These are phyloP conservation scores for Aspergillus eucalypticola DNA, from an alignment of 2,329 filamentous ascomycete genomes.

Conservation along the genomic window DNA sequence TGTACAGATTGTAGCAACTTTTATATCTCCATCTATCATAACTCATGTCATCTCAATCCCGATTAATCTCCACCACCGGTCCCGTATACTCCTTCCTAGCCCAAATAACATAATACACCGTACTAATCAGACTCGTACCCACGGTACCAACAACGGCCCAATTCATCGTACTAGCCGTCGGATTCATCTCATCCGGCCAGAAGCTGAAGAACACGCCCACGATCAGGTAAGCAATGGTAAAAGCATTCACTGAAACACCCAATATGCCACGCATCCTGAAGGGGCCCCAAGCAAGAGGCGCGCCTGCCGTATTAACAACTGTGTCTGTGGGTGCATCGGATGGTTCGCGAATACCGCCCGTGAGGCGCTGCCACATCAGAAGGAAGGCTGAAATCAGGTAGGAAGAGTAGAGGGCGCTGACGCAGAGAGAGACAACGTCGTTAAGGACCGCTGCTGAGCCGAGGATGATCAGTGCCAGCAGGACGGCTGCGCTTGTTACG, in stretches of 20 bases:
- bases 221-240: not conserved
- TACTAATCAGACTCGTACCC: constrained; percentile 1
- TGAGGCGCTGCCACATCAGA: constrained; percentile 2
- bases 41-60: not conserved
- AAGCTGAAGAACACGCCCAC: constrained; percentile 7
- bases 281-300: constrained; percentile 1
- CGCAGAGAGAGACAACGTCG: constrained; percentile 6
- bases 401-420: constrained; percentile 4
- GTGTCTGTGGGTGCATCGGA: not conserved
- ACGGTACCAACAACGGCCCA: constrained; percentile 6
- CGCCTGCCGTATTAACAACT: not conserved
- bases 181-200: not conserved
- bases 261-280: not conserved
- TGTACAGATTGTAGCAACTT: no score
- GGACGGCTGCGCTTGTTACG: not conserved
- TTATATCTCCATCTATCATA: no score
- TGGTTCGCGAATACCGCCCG: constrained; percentile 2
- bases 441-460: constrained; percentile 1
- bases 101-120: constrained; percentile 4
- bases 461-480: not conserved
- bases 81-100: constrained; percentile 1
- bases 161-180: constrained; percentile 4
- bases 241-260: not conserved
- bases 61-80: constrained; percentile 5
- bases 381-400: constrained; percentile 1